phyloP scores from a whole-genome alignment of 2,329 filamentous ascomycete genomes.

The Didymella arachidicola region DNA sequence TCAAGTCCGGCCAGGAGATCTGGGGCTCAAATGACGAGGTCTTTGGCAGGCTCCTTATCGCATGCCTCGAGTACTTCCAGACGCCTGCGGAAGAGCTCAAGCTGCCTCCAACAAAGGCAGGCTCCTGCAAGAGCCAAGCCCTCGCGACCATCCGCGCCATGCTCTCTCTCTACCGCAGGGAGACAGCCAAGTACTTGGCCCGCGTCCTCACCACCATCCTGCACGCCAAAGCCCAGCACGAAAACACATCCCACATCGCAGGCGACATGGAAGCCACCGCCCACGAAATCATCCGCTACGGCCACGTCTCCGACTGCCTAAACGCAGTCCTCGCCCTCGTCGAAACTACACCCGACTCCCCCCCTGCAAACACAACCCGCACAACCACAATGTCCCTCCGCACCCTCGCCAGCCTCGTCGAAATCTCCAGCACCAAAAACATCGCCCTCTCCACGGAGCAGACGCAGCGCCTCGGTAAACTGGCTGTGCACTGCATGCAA shows the following conservation, averaged over 20 bases:
- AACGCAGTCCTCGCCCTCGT: conserved; percentile 50
- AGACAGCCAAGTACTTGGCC: conserved; percentile 72
- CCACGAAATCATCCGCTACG: conserved; percentile 73
- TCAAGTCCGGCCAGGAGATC: conserved; percentile 69
- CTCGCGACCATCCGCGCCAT: conserved; percentile 77
- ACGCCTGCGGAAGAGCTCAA: conserved; percentile 58
- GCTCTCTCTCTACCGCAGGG: conserved; percentile 70
- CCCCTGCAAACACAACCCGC: conserved; percentile 34
- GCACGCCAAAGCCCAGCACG: conserved; percentile 69
- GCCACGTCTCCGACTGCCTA: conserved; percentile 65
- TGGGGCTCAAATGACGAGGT: conserved; percentile 73
- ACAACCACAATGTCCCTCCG: conserved; percentile 52
- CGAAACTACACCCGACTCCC: conserved; percentile 36
- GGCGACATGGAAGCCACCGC: conserved; percentile 76
- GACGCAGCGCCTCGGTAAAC: conserved; percentile 48
- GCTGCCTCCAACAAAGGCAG: conserved; percentile 68
- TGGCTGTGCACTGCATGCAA: conserved; percentile 51
- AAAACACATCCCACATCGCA: conserved; percentile 74
- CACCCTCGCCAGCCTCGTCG: conserved; percentile 50
- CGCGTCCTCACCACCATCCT: conserved; percentile 73
- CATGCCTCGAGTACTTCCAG: conserved; percentile 76
- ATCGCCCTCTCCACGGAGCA: conserved; percentile 43
- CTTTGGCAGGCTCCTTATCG: conserved; percentile 72
- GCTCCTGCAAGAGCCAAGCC: conserved; percentile 77
- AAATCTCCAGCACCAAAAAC: conserved; percentile 45